Evolutionary conservation across 1,284 basidiomycete species (phyloP), one percentile per base, ranked within the genome.

Genomic region (Pisolithus thermaeus): DNA sequence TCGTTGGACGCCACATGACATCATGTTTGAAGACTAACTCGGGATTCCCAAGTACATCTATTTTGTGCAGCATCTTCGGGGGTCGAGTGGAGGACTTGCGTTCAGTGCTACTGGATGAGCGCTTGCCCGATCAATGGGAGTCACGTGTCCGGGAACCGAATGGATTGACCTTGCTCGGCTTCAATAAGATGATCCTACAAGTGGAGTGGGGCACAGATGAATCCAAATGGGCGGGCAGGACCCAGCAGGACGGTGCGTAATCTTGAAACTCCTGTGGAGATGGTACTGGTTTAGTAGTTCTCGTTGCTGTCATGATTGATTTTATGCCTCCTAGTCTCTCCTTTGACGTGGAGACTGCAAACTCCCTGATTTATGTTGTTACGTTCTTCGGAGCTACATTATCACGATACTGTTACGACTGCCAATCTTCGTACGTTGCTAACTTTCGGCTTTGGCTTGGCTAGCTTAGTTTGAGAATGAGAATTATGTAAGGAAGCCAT

Each of bases 111-210:
- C 65, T 71, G 8, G 82, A 89, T 47, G 87, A 89, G 58, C 75
- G 83, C 20, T 61, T 89, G 25, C 81, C 82, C 0, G 75, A 83
- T 0, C 78, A 78, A 20, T 88, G 85, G 84, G 82, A 88, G 64
- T 73, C 84, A 0, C 69, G 74, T 22, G 63, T 80, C 25, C 70
- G 73, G 27, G 65, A 74, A 30, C 75, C 70, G 1, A 66, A 75
- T 49, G 86, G 86, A 0, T 62, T 89, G 28, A 87, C 86, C 0
- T 66, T 89, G 20, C 53, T 69, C 7, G 65, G 67, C 12, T 80
- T 87, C 70, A 84, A 88, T 59, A 35, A 40, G 4, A 79, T 77
- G 0, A 76, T 77, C 7, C 44, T 79, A 12, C 67, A 65, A 30
- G 71, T 88, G 23, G 83, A 76, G 59, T 58, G 73, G 25, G 69